phyloP scores from a whole-genome alignment of 306 rosid species.

The Chamaecrista fasciculata region DNA sequence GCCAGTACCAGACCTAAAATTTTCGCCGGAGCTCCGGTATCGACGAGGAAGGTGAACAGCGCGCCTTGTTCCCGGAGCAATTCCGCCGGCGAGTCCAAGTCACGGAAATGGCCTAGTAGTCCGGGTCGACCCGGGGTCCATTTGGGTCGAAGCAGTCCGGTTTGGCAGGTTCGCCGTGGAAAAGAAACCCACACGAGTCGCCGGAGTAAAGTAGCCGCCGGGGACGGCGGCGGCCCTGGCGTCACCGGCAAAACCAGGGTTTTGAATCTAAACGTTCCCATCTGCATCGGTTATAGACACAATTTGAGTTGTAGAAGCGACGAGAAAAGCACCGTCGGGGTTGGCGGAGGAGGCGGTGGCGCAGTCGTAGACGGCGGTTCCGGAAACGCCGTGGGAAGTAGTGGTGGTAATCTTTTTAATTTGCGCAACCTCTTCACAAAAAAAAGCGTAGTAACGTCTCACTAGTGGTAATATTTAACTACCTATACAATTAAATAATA shows the following conservation, averaged over 20 bases:
- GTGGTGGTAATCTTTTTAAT: slow-evolving; percentile 65
- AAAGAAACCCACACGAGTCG: slow-evolving; percentile 41
- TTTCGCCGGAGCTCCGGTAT: slow-evolving; percentile 42
- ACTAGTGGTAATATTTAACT: slow-evolving; percentile 29
- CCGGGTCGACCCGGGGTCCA: slow-evolving; percentile 83
- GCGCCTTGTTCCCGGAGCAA: slow-evolving; percentile 98
- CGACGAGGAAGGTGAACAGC: slow-evolving; percentile 73
- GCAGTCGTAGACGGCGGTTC: slow-evolving; percentile 18
- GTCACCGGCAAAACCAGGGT: slow-evolving; percentile 44
- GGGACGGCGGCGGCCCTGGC: neutral
- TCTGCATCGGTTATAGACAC: slow-evolving; percentile 69
- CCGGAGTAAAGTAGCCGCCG: slow-evolving; percentile 39
- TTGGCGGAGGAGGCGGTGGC: neutral
- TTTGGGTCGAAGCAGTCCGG: slow-evolving; percentile 88
- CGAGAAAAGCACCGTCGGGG: slow-evolving; percentile 43
- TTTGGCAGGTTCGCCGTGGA: slow-evolving; percentile 80
- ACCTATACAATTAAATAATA: neutral
- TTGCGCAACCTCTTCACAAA: slow-evolving; percentile 75
- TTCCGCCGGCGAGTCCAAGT: slow-evolving; percentile 88
- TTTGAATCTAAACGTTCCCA: slow-evolving; percentile 80
- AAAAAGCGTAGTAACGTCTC: slow-evolving; percentile 61
- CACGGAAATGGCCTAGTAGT: slow-evolving; percentile 83
- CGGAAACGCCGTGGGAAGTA: slow-evolving; percentile 37
- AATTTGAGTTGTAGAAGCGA: slow-evolving; percentile 69
- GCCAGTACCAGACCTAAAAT: slow-evolving; percentile 58